Conservation (phyloP, 257 asterid species). For the Nicotiana benthamiana region DNA sequence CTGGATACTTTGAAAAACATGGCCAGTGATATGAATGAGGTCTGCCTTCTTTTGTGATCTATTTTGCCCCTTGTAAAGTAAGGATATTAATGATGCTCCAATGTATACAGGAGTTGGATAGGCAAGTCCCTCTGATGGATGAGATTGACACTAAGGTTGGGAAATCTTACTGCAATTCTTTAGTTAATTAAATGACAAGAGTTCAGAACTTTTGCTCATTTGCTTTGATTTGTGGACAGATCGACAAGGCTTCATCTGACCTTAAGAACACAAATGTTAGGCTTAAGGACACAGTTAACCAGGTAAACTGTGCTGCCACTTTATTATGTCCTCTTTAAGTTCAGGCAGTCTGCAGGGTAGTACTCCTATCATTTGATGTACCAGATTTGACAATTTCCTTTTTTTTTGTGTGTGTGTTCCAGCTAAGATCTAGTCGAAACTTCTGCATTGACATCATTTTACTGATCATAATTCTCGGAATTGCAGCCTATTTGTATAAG, state of each 20-base stretch:
- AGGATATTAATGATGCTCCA: neutral
- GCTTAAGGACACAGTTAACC: slow-evolving; percentile 84
- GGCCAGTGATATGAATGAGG: slow-evolving; percentile 98
- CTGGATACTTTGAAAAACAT: slow-evolving; percentile 81
- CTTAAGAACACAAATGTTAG: slow-evolving; percentile 92
- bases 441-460: slow-evolving; percentile 84
- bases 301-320: slow-evolving; percentile 38
- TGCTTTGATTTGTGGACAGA: slow-evolving; percentile 35
- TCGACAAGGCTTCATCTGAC: slow-evolving; percentile 86
- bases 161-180: neutral
- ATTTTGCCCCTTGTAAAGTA: slow-evolving; percentile 7
- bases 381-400: neutral
- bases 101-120: slow-evolving; percentile 71
- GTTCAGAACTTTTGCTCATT: neutral
- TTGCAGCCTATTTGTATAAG: slow-evolving; percentile 92
- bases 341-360: neutral
- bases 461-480: slow-evolving; percentile 80
- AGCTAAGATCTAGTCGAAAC: slow-evolving; percentile 93
- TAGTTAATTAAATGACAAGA: neutral
- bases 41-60: slow-evolving; percentile 18
- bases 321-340: neutral
- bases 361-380: neutral
- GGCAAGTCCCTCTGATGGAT: slow-evolving; percentile 97
- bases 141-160: slow-evolving; percentile 93
- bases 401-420: slow-evolving; percentile 14